These are phyloP conservation scores for Nannochloris sp. DNA, from an alignment of 139 green algal genomes.

Conservation along the genomic window DNA sequence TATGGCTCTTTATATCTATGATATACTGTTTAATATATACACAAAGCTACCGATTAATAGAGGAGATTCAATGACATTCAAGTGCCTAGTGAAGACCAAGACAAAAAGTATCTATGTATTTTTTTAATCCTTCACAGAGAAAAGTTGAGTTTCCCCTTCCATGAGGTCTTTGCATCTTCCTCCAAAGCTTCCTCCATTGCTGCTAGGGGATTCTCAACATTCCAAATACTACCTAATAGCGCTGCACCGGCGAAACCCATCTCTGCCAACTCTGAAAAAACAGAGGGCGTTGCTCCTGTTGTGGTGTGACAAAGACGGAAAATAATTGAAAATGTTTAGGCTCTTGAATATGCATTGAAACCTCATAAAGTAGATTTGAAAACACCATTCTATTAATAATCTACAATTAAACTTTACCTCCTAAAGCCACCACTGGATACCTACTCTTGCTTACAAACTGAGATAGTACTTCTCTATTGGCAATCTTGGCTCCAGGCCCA, in stretches of 20 bases:
- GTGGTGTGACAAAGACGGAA: no score
- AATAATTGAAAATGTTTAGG: no score
- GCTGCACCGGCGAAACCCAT: conserved; percentile 46
- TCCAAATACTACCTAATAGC: conserved; percentile 42
- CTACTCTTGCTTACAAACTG: neutral
- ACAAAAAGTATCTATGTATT: no score
- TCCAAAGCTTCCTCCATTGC: neutral
- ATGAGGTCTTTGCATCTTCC: neutral
- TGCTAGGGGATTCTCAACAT: conserved; percentile 21
- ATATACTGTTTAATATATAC: neutral
- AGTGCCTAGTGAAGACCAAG: no score
- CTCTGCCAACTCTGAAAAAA: conserved; percentile 12
- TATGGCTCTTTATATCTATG: no score
- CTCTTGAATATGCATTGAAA: neutral
- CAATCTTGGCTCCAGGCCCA: neutral
- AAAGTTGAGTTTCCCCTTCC: neutral
- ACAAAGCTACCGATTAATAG: neutral
- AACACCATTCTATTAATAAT: no score
- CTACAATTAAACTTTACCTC: conserved; percentile 7
- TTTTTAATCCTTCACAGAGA: no score
- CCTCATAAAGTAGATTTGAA: neutral
- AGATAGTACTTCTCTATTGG: conserved; percentile 6
- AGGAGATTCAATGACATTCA: no score
- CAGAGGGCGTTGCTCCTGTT: conserved; percentile 16
- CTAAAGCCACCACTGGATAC: conserved; percentile 36